These are phyloP conservation scores for Fusarium burgessii DNA, from an alignment of 2,329 filamentous ascomycete genomes.

Conservation along the genomic window DNA sequence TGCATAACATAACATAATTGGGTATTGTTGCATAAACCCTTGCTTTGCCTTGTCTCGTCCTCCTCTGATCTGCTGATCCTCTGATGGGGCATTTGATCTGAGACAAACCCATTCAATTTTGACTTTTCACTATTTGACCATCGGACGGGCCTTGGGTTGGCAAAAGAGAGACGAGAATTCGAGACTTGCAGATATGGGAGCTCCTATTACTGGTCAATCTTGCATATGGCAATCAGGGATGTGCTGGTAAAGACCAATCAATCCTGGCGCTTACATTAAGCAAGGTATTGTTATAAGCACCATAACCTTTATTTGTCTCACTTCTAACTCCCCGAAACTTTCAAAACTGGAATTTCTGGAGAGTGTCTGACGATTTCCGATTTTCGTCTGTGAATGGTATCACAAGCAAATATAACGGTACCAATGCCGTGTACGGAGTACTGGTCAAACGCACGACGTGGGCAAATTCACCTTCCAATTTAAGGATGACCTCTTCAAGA, in stretches of 20 bases:
- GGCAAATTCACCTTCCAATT: background rate
- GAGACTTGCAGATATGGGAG: conserved; percentile 29
- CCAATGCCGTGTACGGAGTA: background rate
- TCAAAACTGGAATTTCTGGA: background rate
- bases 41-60: conserved; percentile 10
- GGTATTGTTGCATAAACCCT: conserved; percentile 30
- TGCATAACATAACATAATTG: conserved; percentile 25
- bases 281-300: background rate
- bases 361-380: background rate
- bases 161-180: conserved; percentile 5
- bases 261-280: background rate
- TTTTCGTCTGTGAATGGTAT: background rate
- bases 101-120: conserved; percentile 26
- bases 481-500: background rate
- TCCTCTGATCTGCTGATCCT: conserved; percentile 19
- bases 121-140: conserved; percentile 1
- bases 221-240: conserved; percentile 18
- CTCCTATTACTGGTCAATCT: conserved; percentile 12
- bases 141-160: background rate
- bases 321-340: background rate
- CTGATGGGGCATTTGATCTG: conserved; percentile 15
- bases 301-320: background rate
- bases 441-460: background rate
- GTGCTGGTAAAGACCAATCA: background rate
- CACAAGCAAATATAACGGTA: background rate